phyloP scores from a whole-genome alignment of 768 basidiomycete species.

The Clathrus columnatus region DNA sequence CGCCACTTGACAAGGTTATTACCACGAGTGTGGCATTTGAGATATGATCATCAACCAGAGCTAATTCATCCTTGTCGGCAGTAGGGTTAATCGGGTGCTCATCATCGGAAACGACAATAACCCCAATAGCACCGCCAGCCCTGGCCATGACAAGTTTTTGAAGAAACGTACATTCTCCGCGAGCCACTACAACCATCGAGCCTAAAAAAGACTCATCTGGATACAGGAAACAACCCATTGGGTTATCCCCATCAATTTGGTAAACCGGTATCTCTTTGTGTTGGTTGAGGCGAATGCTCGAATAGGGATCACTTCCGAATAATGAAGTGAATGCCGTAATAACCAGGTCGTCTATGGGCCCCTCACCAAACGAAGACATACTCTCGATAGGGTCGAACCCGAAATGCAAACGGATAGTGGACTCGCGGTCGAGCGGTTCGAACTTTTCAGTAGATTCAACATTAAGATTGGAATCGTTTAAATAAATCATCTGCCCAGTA shows the following conservation, averaged over 20 bases:
- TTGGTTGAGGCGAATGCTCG: conserved; percentile 14
- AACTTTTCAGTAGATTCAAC: conserved; percentile 24
- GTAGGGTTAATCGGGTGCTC: conserved; percentile 59
- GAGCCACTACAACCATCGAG: conserved; percentile 48
- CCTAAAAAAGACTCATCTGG: conserved; percentile 31
- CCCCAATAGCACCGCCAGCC: conserved; percentile 63
- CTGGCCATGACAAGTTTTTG: conserved; percentile 70
- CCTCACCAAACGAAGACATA: conserved; percentile 29
- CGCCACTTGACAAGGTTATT: conserved; percentile 43
- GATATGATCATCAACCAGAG: conserved; percentile 43
- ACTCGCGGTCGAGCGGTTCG: conserved; percentile 19
- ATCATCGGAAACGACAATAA: conserved; percentile 64
- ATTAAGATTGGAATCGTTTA: conserved; percentile 55
- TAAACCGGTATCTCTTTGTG: conserved; percentile 45
- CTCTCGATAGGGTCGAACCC: conserved; percentile 46
- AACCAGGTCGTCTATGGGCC: conserved; percentile 37
- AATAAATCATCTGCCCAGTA: conserved; percentile 72
- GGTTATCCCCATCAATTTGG: conserved; percentile 39
- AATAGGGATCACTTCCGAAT: conserved; percentile 60
- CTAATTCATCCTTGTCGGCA: conserved; percentile 46
- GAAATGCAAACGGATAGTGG: conserved; percentile 51
- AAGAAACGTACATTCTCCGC: conserved; percentile 84
- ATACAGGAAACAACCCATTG: conserved; percentile 53
- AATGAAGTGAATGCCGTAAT: conserved; percentile 54
- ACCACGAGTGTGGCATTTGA: conserved; percentile 52